phyloP scores from a whole-genome alignment of 1,284 basidiomycete species.

The Sporisorium scitamineum region DNA sequence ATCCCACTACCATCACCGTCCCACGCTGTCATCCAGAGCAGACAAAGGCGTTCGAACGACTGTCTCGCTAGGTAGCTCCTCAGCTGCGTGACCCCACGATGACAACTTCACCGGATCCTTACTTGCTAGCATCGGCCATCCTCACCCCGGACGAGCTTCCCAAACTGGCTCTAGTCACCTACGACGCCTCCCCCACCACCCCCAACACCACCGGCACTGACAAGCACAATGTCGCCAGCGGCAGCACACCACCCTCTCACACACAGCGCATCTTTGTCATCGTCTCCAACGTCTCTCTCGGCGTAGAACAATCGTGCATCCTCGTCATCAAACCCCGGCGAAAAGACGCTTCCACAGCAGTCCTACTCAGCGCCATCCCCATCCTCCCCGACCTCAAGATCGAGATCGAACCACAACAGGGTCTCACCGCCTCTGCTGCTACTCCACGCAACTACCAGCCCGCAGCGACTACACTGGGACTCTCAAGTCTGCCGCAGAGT shows the following conservation, averaged over 20 bases:
- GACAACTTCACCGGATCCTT: conserved; percentile 34
- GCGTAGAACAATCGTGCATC: conserved; percentile 43
- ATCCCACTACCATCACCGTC: background rate
- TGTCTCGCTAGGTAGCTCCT: background rate
- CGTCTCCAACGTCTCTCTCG: conserved; percentile 40
- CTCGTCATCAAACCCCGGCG: conserved; percentile 45
- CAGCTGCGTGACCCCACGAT: conserved; percentile 8
- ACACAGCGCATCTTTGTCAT: conserved; percentile 50
- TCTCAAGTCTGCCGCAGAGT: conserved; percentile 24
- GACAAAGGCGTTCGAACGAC: too few species aligned
- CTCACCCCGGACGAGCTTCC: conserved; percentile 48
- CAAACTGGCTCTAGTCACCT: conserved; percentile 49
- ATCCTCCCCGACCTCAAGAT: conserved; percentile 44
- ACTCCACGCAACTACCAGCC: conserved; percentile 20
- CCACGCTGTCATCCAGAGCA: background rate
- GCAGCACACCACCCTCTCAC: conserved; percentile 9
- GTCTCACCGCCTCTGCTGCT: conserved; percentile 24
- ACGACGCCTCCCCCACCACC: conserved; percentile 6
- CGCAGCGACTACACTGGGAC: conserved; percentile 19
- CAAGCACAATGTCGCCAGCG: background rate
- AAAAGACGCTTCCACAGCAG: conserved; percentile 26
- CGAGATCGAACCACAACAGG: conserved; percentile 36
- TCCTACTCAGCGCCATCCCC: conserved; percentile 34
- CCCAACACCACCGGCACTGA: background rate
- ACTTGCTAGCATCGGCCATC: conserved; percentile 44